Conservation (phyloP, 768 basidiomycete species). For the Lactifluus subvellereus region DNA sequence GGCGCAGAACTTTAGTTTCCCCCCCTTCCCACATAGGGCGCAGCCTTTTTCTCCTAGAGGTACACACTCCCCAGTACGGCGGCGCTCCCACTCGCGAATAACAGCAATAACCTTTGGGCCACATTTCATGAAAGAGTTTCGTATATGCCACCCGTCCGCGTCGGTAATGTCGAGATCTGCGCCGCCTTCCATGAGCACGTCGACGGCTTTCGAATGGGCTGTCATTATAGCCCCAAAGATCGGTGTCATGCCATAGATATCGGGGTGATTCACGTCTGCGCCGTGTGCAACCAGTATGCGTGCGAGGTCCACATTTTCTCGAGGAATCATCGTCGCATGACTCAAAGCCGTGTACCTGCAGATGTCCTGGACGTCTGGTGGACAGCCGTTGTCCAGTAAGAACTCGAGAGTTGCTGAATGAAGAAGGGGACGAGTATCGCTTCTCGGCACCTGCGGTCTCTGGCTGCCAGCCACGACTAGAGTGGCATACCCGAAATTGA, state of each 20-base stretch:
- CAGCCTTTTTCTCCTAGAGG: conserved; percentile 41
- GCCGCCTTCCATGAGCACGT: conserved; percentile 45
- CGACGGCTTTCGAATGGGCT: conserved; percentile 26
- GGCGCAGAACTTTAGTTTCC: not conserved
- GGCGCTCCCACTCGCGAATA: not conserved
- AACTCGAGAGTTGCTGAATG: conserved; percentile 39
- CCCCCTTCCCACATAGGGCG: conserved; percentile 32
- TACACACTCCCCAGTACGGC: not conserved
- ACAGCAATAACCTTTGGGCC: not conserved
- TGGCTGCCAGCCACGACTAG: conserved; percentile 17
- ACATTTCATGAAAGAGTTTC: conserved; percentile 29
- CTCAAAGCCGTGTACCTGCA: conserved; percentile 46
- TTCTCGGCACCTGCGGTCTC: not conserved
- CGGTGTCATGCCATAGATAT: conserved; percentile 44
- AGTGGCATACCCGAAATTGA: conserved; percentile 23
- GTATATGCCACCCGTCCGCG: not conserved
- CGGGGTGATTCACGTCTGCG: conserved; percentile 45
- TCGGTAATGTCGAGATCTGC: conserved; percentile 38
- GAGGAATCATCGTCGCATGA: conserved; percentile 35
- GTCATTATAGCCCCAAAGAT: conserved; percentile 33
- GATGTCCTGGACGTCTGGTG: not conserved
- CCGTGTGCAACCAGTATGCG: conserved; percentile 40
- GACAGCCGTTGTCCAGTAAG: not conserved
- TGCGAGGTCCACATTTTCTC: conserved; percentile 31
- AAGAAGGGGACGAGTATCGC: not conserved